Evolutionary conservation across 805 yeast genomes (phyloP), one percentile per base, ranked within the genome.

Genomic region (Hermanozyma aechmeae): DNA sequence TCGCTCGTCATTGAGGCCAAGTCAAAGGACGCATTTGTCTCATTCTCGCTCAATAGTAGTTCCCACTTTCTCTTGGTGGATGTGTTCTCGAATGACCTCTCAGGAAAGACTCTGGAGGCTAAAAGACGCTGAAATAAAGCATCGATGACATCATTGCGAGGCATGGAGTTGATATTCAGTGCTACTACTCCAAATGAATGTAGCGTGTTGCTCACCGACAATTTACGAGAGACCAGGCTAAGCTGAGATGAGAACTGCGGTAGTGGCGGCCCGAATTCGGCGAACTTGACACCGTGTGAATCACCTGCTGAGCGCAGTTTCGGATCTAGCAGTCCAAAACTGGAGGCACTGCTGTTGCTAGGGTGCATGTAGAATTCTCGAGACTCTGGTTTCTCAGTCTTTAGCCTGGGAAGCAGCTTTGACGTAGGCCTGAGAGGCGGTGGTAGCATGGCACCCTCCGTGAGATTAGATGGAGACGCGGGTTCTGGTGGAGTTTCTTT

Each of bases 11-110:
- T 39, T 0, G 45, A 26, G n/a, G 37, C 44, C 23, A 63, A 48
- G 31, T 62, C 65, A 29, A 62, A 61, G 8, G 46, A 46, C 2
- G 48, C 32, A 32, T 61, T 63, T 5, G 52, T 48, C 38, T 61
- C 65, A 35, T 49, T 53, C 35, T 63, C 69, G 24, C 59, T 39
- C n/a, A 62, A 40, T 10, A 63, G 42, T 10, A 63, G 43, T 37
- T 63, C 68, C 69, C 69, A 63, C 37, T 63, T 63, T 15, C 69
- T 37, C 27, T 45, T 51, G 3, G 56, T 43, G 4, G 65, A 43
- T 28, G 48, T 54, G 14, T 51, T 53, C 23, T 52, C 41, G 30
- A 62, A 42, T 1, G 57, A 44, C 26, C 46, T 41, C n/a, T 50
- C 59, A 1, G 63, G 48, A 29, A 63, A 61, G 0, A 50, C 64